Conservation (phyloP, 495 filamentous ascomycete genomes). For the Penicillium pancosmium region DNA sequence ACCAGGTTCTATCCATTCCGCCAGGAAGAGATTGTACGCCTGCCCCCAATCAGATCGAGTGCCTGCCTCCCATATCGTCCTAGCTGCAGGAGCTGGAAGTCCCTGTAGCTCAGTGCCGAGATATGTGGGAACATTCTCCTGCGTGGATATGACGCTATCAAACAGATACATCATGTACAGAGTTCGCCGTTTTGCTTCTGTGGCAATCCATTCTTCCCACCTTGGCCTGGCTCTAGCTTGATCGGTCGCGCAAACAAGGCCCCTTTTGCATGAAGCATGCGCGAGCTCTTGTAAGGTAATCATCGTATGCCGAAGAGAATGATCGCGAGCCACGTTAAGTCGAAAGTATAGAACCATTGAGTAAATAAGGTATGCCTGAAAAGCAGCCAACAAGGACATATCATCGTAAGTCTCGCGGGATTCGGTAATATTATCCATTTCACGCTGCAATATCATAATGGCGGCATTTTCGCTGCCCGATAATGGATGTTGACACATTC, state of each 20-base stretch:
- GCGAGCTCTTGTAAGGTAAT: slow-evolving; percentile 51
- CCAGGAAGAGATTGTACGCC: slow-evolving; percentile 44
- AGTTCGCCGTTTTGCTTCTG: slow-evolving; percentile 48
- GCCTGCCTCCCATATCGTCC: slow-evolving; percentile 39
- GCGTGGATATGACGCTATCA: slow-evolving; percentile 43
- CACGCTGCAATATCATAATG: slow-evolving; percentile 35
- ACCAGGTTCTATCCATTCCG: slow-evolving; percentile 37
- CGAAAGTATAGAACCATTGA: slow-evolving; percentile 46
- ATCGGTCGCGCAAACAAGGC: slow-evolving; percentile 47
- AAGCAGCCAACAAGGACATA: slow-evolving; percentile 42
- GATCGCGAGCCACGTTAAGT: slow-evolving; percentile 23
- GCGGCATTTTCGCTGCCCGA: slow-evolving; percentile 42
- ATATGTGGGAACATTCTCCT: slow-evolving; percentile 48
- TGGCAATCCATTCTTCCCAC: slow-evolving; percentile 54
- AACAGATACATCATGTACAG: slow-evolving; percentile 54
- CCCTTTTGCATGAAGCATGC: slow-evolving; percentile 33
- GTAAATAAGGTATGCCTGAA: slow-evolving; percentile 54
- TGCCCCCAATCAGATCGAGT: slow-evolving; percentile 41
- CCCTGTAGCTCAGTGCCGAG: slow-evolving; percentile 45
- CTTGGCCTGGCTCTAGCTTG: slow-evolving; percentile 36
- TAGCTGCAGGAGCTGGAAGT: slow-evolving; percentile 39
- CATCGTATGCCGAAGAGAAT: slow-evolving; percentile 41
- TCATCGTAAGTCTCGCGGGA: slow-evolving; percentile 34
- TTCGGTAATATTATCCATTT: slow-evolving; percentile 43
- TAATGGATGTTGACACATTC: slow-evolving; percentile 41